Base-by-base conservation (phyloP, 495 filamentous ascomycete genomes). In the Filosporella fistucella region DNA sequence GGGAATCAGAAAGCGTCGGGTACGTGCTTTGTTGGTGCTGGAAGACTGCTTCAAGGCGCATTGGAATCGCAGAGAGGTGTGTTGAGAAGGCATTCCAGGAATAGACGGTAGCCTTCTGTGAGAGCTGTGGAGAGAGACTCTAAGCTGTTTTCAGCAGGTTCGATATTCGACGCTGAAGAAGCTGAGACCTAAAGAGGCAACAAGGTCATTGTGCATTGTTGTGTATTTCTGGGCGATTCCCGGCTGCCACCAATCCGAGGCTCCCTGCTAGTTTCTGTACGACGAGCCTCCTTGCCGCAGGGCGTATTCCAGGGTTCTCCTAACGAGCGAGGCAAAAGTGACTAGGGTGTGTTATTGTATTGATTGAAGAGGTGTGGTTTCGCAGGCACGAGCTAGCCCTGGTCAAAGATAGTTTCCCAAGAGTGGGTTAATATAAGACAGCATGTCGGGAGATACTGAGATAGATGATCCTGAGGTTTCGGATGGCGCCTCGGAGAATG, bases 401-500 rank as follows among this genome's bases (percentile, higher is more conserved):
- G 32, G 18, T 21, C 9, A 29, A 30, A 46, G n/a, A n/a, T 13
- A 14, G 22, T 14, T 5, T 26, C n/a, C 26, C 20, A 45, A 35
- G 36, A 36, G 40, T 38, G 35, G 35, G 13, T 35, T 42, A 18
- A 35, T 44, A 57, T 61, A 61, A 55, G 51, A 52, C 41, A 58
- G 23, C 43, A 61, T 58, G 58, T 52, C 55, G 43, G 54, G 48
- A 51, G 58, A 61, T 53, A 61, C 45, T 56, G 54, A 61, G 25
- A 42, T 52, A 36, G 58, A 61, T 36, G 58, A 61, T 41, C 49
- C 39, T 47, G 51, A 55, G 22, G 42, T 58, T 35, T 76, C 72
- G 56, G 75, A 72, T 65, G 67, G 66, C 51, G 69, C 71, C 64
- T 78, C 76, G 55, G 76, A 70, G 49, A 70, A 70, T 57, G 65